Evolutionary conservation across 2,329 filamentous ascomycete genomes (phyloP).

Genomic region (Capronia epimyces): DNA sequence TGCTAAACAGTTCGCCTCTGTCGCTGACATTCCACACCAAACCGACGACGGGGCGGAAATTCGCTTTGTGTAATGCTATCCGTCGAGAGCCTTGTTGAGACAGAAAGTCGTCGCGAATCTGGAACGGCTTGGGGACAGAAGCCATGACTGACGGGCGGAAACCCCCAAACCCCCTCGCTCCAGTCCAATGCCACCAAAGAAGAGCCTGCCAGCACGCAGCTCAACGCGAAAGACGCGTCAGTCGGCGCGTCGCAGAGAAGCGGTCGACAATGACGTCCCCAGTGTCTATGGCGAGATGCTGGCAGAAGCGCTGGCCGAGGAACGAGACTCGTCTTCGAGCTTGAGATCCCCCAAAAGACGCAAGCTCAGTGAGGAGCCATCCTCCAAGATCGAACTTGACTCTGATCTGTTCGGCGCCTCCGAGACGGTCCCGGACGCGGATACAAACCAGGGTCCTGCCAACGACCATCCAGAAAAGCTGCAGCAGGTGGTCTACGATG

Average conservation of each 20-base stretch:
- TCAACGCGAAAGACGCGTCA: slow-evolving; percentile 17
- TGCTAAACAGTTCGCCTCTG: too few relatives aligned
- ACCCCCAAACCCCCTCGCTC: neutral
- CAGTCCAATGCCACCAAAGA: slow-evolving; percentile 16
- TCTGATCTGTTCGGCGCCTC: slow-evolving; percentile 16
- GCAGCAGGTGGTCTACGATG: slow-evolving; percentile 39
- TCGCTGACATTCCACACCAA: too few relatives aligned
- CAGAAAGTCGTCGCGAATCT: too few relatives aligned
- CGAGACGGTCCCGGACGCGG: slow-evolving; percentile 9
- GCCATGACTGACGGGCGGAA: slow-evolving; percentile 2
- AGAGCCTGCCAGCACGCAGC: neutral
- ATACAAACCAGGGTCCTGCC: slow-evolving; percentile 2
- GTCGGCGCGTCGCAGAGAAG: slow-evolving; percentile 18
- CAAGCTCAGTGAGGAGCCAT: slow-evolving; percentile 33
- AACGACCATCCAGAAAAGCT: slow-evolving; percentile 19
- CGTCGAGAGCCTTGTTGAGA: too few relatives aligned
- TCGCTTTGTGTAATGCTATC: too few relatives aligned
- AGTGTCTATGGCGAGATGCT: slow-evolving; percentile 42
- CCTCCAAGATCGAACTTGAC: slow-evolving; percentile 22
- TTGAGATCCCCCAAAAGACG: slow-evolving; percentile 37
- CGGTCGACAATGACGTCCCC: slow-evolving; percentile 31
- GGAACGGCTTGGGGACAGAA: neutral
- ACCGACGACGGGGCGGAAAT: too few relatives aligned
- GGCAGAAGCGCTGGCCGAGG: slow-evolving; percentile 29
- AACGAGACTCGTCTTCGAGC: slow-evolving; percentile 34